A percentile compares a stretch with the other conserved stretches of the same genome.
Conservation (phyloP, 140 eudicot species). For the Bidens hawaiensis region DNA sequence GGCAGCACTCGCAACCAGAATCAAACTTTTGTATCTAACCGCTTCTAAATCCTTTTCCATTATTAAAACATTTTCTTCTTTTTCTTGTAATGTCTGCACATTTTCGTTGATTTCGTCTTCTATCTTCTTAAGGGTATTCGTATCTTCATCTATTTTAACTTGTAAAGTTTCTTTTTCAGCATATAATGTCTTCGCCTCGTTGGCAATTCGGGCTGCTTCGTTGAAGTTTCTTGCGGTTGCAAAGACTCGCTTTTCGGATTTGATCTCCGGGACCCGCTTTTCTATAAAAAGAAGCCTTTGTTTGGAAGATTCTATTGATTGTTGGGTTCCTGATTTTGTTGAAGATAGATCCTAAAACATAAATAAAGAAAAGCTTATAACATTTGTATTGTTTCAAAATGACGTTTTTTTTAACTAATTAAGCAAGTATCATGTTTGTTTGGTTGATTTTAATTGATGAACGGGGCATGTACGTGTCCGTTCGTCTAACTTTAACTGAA, state of each 20-base stretch:
- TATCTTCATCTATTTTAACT: constrained; percentile 37
- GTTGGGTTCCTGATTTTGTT: constrained; percentile 60
- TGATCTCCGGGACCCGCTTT: constrained; percentile 71
- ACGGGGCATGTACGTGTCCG: background rate
- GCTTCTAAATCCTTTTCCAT: constrained; percentile 63
- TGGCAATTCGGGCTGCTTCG: constrained; percentile 78
- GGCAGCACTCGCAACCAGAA: constrained; percentile 51
- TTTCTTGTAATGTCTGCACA: constrained; percentile 39
- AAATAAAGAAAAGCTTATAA: background rate
- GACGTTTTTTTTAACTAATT: background rate
- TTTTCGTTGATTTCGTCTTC: constrained; percentile 44
- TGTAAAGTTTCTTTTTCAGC: constrained; percentile 52
- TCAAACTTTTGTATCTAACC: constrained; percentile 52
- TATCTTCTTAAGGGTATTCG: constrained; percentile 38
- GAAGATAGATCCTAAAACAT: constrained; percentile 58
- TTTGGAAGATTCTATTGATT: constrained; percentile 47
- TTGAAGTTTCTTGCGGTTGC: constrained; percentile 79
- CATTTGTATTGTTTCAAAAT: background rate
- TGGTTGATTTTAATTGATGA: background rate
- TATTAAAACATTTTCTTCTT: constrained; percentile 40
- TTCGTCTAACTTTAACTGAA: too few species aligned
- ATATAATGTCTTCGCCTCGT: constrained; percentile 58
- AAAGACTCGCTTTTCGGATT: constrained; percentile 78
- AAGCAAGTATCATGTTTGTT: background rate
- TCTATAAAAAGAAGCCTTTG: constrained; percentile 69